Evolutionary conservation across 768 basidiomycete species (phyloP).

Genomic region (Tylopilus felleus): DNA sequence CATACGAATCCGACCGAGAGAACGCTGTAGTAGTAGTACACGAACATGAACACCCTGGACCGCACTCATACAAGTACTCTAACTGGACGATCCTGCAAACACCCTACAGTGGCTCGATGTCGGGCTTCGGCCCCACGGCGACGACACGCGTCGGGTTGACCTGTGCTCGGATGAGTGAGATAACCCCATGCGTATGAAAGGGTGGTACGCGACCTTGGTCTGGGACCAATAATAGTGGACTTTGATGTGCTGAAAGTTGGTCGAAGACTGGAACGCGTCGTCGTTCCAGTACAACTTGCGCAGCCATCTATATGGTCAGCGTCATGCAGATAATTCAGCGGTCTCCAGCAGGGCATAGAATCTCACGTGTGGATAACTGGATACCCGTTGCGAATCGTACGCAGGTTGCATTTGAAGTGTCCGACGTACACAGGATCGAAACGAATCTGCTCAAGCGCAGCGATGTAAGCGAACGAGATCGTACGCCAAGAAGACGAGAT

Average conservation of each 20-base stretch:
- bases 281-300: slow-evolving; percentile 90
- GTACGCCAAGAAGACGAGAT: no score
- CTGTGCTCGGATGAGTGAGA: slow-evolving; percentile 34
- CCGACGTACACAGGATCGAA: slow-evolving; percentile 89
- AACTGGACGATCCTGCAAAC: neutral
- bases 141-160: slow-evolving; percentile 80
- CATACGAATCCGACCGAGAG: neutral
- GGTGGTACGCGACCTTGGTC: slow-evolving; percentile 17
- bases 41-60: neutral
- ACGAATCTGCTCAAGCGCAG: slow-evolving; percentile 53
- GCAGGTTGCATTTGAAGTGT: slow-evolving; percentile 93
- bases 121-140: slow-evolving; percentile 67
- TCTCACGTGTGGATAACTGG: slow-evolving; percentile 66
- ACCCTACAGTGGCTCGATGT: slow-evolving; percentile 57
- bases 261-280: slow-evolving; percentile 81
- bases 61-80: neutral
- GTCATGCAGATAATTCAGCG: neutral
- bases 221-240: slow-evolving; percentile 40
- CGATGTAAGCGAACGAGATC: neutral
- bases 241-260: slow-evolving; percentile 80
- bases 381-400: slow-evolving; percentile 82
- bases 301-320: slow-evolving; percentile 55
- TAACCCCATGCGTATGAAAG: neutral
- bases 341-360: neutral
- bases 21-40: slow-evolving; percentile 5